Conservation (phyloP, 228 moss, liverwort and hornwort genomes). For the Sphagnum magellanicum region DNA sequence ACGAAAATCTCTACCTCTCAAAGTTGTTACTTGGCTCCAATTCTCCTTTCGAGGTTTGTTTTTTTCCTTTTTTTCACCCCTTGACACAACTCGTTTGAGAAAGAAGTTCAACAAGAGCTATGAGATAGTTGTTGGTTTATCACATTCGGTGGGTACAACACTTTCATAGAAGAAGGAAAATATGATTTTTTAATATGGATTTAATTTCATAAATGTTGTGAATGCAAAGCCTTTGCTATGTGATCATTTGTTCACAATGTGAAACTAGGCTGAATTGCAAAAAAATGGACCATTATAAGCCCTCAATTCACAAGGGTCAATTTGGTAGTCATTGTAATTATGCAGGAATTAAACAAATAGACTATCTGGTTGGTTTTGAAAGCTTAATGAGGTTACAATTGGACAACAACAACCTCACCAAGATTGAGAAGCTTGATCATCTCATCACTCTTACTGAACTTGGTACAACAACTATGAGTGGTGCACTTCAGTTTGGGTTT, state of each 20-base stretch:
- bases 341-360: constrained; percentile 75
- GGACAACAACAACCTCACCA: constrained; percentile 67
- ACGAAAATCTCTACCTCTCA: constrained; percentile 54
- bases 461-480: constrained; percentile 18
- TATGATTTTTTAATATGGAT: too few species aligned
- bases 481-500: too few species aligned
- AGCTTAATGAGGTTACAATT: constrained; percentile 59
- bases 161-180: too few species aligned
- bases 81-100: too few species aligned
- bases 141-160: too few species aligned
- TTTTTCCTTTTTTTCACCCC: too few species aligned
- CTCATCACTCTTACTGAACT: constrained; percentile 63
- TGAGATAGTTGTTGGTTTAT: not conserved
- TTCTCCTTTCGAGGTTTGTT: constrained; percentile 66
- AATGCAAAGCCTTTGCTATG: not conserved
- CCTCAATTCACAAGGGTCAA: too few species aligned
- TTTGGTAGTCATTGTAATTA: too few species aligned
- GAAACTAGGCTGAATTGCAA: too few species aligned
- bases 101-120: too few species aligned
- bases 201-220: too few species aligned
- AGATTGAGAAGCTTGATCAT: constrained; percentile 54
- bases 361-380: constrained; percentile 67
- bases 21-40: constrained; percentile 64
- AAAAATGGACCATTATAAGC: too few species aligned
- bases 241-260: not conserved